Conservation (phyloP, 2,329 filamentous ascomycete genomes). For the Rachicladosporium sp. region DNA sequence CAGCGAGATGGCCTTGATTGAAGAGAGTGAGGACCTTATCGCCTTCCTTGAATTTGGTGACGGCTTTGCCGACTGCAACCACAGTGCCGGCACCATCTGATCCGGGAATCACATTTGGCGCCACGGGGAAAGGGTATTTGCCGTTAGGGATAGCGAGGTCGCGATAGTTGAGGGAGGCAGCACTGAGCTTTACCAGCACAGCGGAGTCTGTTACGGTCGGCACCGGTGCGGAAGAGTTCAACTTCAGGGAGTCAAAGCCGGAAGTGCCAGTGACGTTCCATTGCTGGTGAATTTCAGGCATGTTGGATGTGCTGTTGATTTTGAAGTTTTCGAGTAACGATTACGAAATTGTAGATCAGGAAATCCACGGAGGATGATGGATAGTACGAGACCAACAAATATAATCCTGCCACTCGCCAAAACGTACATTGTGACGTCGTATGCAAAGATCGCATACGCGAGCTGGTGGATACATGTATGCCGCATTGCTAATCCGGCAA, state of each 20-base stretch:
- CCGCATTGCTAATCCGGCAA: too few relatives aligned
- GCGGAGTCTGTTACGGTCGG: conserved; percentile 56
- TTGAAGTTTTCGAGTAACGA: neutral
- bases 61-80: conserved; percentile 41
- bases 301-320: conserved; percentile 1
- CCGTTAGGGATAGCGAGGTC: conserved; percentile 38
- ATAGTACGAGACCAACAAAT: too few relatives aligned
- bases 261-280: conserved; percentile 45
- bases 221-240: conserved; percentile 39
- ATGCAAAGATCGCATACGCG: too few relatives aligned
- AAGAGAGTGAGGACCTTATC: conserved; percentile 53
- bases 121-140: conserved; percentile 32
- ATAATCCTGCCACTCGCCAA: too few relatives aligned
- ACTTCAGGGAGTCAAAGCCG: conserved; percentile 50
- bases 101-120: conserved; percentile 30
- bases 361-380: too few relatives aligned
- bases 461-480: too few relatives aligned
- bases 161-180: conserved; percentile 37
- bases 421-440: too few relatives aligned
- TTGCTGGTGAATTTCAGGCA: conserved; percentile 35
- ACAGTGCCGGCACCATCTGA: conserved; percentile 44
- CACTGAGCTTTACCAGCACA: conserved; percentile 54
- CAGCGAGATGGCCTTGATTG: conserved; percentile 45
- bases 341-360: neutral
- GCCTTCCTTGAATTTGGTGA: conserved; percentile 44